Evolutionary conservation across 2,329 filamentous ascomycete species (phyloP).

Genomic region (Microdochium bolleyi): DNA sequence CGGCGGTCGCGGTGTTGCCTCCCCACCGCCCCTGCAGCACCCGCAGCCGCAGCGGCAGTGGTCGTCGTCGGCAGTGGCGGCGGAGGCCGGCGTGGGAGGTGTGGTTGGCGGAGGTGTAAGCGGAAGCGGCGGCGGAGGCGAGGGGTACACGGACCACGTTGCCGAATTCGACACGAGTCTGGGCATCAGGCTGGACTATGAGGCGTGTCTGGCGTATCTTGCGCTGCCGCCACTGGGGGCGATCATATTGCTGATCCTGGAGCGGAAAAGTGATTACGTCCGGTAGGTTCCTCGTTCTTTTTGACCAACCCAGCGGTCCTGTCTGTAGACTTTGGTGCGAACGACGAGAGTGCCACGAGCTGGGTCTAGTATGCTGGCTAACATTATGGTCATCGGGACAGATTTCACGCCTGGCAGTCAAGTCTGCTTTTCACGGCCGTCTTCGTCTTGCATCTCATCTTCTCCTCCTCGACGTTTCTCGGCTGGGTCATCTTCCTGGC

Average conservation of each 20-base stretch:
- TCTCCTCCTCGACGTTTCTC: conserved; percentile 76
- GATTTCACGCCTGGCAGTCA: conserved; percentile 96
- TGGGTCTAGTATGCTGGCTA: conserved; percentile 9
- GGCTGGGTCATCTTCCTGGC: conserved; percentile 75
- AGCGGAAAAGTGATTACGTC: conserved; percentile 96
- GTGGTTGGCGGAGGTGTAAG: conserved; percentile 10
- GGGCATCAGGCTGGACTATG: conserved; percentile 78
- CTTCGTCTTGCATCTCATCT: conserved; percentile 73
- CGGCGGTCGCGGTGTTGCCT: conserved; percentile 32
- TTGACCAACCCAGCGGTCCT: too few relatives aligned
- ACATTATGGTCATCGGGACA: conserved; percentile 28
- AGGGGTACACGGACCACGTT: conserved; percentile 45
- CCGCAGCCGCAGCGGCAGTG: conserved; percentile 52
- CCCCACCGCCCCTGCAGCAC: conserved; percentile 37
- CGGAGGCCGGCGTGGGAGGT: conserved; percentile 25
- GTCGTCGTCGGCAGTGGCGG: conserved; percentile 24
- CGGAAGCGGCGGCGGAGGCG: too few relatives aligned
- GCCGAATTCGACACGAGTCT: conserved; percentile 89
- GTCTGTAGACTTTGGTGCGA: too few relatives aligned
- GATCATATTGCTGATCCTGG: conserved; percentile 74
- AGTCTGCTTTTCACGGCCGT: conserved; percentile 70
- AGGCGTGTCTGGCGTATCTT: conserved; percentile 85
- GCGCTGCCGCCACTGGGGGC: conserved; percentile 78
- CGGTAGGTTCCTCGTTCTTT: conserved; percentile 44
- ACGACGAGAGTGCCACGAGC: background rate